Evolutionary conservation across 1,139 yeast genomes (phyloP), one percentile per base, ranked within the genome.

Genomic region (Insectozyma bohioensis): DNA sequence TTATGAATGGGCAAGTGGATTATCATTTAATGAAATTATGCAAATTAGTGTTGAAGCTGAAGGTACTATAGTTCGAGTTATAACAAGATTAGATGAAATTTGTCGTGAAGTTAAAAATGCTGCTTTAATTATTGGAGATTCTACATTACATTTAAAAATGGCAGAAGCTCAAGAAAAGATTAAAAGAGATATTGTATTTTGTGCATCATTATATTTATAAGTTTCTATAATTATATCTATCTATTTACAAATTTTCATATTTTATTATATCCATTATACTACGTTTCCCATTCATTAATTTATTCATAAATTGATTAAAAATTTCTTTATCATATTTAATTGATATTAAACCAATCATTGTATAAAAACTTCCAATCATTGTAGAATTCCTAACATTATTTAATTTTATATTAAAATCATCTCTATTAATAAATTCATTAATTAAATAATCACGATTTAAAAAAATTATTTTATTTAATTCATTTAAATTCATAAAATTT

Each of bases 1-100:
- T 4, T 92, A 92, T 55, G 97, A 92, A 59, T 92, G 99, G 99
- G 97, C 97, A 1, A 73, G 95, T 45, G 99, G 98, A 2, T 72
- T 88, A 71, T 74, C 94, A 1, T 92, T 92, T 63, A 84, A 84
- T 44, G 94, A 86, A 38, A 92, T 92, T 46, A 92, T 90, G 83
- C 82, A 78, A 40, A 72, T 87, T 44, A 85, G 95, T 43, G 80
- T 78, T 13, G 97, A 90, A 51, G 92, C 94, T 20, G 99, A 92
- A 60, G 99, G 99, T 23, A 86, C 97, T 0, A 94, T 92, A 56
- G 98, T 92, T n/a, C 73, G 98, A 50, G 97, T 92, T 6, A 92
- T 92, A 33, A 87, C 96, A 2, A 75, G 97, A 49, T 64, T 92
- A 37, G 98, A 92, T 60, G 98, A 92, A 61, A 80, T 92, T 21